Evolutionary conservation across 257 asterid species (phyloP).

Genomic region (Thymus quinquecostatus): DNA sequence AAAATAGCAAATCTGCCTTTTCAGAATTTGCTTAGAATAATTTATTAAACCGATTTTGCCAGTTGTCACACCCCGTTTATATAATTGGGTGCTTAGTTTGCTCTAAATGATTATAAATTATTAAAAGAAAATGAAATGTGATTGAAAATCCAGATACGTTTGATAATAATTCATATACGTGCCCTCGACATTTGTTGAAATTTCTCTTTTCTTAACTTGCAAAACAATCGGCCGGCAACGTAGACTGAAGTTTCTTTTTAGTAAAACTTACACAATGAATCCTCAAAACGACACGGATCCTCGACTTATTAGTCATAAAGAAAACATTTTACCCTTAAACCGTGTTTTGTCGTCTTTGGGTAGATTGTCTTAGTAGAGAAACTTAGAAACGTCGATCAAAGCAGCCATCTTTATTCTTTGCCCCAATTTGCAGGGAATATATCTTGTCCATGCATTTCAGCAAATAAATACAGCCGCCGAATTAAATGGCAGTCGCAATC

Average conservation of each 20-base stretch:
- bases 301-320: no score
- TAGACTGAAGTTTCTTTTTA: no score
- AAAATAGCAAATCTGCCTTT: background rate
- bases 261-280: no score
- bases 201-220: background rate
- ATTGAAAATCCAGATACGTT: background rate
- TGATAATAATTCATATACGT: background rate
- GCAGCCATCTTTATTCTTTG: constrained; percentile 29
- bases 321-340: no score
- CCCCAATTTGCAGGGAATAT: constrained; percentile 36
- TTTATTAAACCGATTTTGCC: background rate
- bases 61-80: no score
- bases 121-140: background rate
- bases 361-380: no score
- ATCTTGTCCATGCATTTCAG: constrained; percentile 33
- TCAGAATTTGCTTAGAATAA: background rate
- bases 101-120: no score
- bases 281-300: no score
- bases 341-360: no score
- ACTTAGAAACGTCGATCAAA: background rate
- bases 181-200: background rate
- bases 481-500: constrained; percentile 11
- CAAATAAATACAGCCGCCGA: background rate
- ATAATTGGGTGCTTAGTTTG: no score
- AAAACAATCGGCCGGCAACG: no score